Conservation (phyloP, 805 yeast genomes). For the Sugiyamaella lignohabitans region DNA sequence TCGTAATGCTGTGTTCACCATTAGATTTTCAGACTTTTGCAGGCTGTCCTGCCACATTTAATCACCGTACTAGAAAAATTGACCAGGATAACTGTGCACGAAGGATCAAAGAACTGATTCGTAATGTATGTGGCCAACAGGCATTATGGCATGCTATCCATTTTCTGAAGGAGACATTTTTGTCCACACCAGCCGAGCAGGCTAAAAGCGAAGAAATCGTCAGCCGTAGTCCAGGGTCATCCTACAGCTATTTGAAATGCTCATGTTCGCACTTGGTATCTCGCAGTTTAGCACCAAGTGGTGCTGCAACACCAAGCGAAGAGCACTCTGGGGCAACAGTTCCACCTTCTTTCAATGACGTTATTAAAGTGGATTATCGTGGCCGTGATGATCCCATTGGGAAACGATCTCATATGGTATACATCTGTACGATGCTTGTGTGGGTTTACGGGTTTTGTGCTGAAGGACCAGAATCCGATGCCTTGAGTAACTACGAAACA, state of each 20-base stretch:
- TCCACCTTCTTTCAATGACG: slow-evolving; percentile 14
- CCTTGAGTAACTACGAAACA: slow-evolving; percentile 10
- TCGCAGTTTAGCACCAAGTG: slow-evolving; percentile 13
- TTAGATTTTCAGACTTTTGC: slow-evolving; percentile 73
- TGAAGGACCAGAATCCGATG: slow-evolving; percentile 29
- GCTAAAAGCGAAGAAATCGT: slow-evolving; percentile 32
- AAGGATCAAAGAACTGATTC: slow-evolving; percentile 49
- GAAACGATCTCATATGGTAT: slow-evolving; percentile 28
- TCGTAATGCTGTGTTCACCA: slow-evolving; percentile 63
- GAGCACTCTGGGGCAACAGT: slow-evolving; percentile 8
- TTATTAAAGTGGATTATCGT: slow-evolving; percentile 16
- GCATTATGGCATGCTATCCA: slow-evolving; percentile 57
- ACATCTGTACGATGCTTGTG: slow-evolving; percentile 26
- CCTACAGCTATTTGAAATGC: slow-evolving; percentile 12
- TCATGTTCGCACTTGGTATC: slow-evolving; percentile 16
- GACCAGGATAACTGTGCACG: slow-evolving; percentile 45
- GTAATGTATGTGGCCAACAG: slow-evolving; percentile 42
- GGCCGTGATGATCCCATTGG: slow-evolving; percentile 25
- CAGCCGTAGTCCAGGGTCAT: background rate
- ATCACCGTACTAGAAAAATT: slow-evolving; percentile 48
- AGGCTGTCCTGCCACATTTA: slow-evolving; percentile 79
- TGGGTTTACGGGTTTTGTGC: slow-evolving; percentile 30
- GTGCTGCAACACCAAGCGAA: slow-evolving; percentile 20
- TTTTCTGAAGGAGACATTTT: slow-evolving; percentile 54
- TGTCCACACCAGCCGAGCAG: slow-evolving; percentile 34